phyloP scores from a whole-genome alignment of 768 basidiomycete genomes.

The Kwoniella mangroviensis region DNA sequence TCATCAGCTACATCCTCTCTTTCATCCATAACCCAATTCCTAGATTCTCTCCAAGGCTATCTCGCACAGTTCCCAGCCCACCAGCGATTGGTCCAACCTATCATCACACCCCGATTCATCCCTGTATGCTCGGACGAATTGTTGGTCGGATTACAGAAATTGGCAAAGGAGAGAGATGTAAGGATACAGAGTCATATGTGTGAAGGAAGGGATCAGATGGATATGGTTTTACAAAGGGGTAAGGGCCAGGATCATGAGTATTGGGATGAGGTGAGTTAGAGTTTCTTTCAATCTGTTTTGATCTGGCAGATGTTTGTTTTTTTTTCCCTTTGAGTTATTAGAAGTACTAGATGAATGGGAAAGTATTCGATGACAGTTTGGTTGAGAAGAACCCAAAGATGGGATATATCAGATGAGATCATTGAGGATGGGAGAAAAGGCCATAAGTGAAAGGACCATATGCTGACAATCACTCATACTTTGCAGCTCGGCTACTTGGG shows the following conservation, averaged over 20 bases:
- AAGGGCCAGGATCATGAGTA: slow-evolving; percentile 70
- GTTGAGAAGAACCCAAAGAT: too few relatives aligned
- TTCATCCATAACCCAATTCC: slow-evolving; percentile 65
- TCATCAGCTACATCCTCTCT: slow-evolving; percentile 61
- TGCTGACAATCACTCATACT: background rate
- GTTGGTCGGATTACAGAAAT: slow-evolving; percentile 66
- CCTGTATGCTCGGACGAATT: slow-evolving; percentile 82
- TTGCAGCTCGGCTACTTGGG: slow-evolving; percentile 68
- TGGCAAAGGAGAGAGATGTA: slow-evolving; percentile 63
- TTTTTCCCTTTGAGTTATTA: too few relatives aligned
- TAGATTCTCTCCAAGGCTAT: slow-evolving; percentile 62
- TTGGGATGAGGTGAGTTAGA: slow-evolving; percentile 66
- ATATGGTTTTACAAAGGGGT: slow-evolving; percentile 70
- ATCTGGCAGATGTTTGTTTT: too few relatives aligned
- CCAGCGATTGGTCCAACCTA: slow-evolving; percentile 71
- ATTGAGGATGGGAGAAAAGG: too few relatives aligned
- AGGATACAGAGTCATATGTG: slow-evolving; percentile 81
- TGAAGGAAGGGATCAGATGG: slow-evolving; percentile 75
- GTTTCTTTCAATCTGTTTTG: background rate
- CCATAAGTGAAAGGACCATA: background rate
- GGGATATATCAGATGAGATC: too few relatives aligned
- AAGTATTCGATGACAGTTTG: too few relatives aligned
- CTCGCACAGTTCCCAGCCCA: slow-evolving; percentile 61
- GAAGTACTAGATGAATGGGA: too few relatives aligned
- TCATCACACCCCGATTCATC: slow-evolving; percentile 86